These are phyloP conservation scores for Mesotaenium endlicherianum DNA, from an alignment of 139 green algal genomes.

Conservation along the genomic window DNA sequence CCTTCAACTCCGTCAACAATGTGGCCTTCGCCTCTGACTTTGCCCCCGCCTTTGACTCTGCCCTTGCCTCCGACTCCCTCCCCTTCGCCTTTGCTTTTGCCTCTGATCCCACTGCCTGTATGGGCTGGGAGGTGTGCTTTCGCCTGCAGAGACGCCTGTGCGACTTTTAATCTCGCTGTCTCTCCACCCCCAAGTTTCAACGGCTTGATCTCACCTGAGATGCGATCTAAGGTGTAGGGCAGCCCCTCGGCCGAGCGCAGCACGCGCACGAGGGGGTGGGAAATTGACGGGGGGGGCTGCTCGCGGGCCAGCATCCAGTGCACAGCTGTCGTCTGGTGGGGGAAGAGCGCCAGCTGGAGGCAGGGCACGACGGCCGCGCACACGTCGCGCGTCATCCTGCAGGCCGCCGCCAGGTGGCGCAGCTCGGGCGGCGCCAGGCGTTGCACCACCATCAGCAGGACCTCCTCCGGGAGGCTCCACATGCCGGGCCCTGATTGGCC, in stretches of 20 bases:
- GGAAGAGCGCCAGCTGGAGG: slow-evolving; percentile 26
- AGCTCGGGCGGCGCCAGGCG: not conserved
- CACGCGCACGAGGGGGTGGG: slow-evolving; percentile 11
- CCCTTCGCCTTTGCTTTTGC: too few relatives aligned
- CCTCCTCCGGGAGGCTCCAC: not conserved
- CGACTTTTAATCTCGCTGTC: not conserved
- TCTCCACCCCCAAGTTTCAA: slow-evolving; percentile 67
- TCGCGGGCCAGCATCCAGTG: slow-evolving; percentile 63
- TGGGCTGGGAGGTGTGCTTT: too few relatives aligned
- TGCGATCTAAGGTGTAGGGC: too few relatives aligned
- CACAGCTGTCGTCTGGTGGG: slow-evolving; percentile 35
- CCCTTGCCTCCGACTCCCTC: too few relatives aligned
- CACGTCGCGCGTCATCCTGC: not conserved
- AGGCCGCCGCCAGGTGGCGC: not conserved
- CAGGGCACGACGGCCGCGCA: not conserved
- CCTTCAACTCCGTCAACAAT: too few relatives aligned
- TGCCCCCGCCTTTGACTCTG: too few relatives aligned
- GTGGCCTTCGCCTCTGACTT: too few relatives aligned
- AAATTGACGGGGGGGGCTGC: not conserved
- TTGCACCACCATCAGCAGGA: not conserved
- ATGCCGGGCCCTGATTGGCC: too few relatives aligned
- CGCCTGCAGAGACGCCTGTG: too few relatives aligned
- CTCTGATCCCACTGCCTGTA: too few relatives aligned
- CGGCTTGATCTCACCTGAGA: too few relatives aligned
- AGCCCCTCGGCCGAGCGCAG: slow-evolving; percentile 39